phyloP scores from a whole-genome alignment of 1,284 basidiomycete genomes.

The Cryptococcus sp. region DNA sequence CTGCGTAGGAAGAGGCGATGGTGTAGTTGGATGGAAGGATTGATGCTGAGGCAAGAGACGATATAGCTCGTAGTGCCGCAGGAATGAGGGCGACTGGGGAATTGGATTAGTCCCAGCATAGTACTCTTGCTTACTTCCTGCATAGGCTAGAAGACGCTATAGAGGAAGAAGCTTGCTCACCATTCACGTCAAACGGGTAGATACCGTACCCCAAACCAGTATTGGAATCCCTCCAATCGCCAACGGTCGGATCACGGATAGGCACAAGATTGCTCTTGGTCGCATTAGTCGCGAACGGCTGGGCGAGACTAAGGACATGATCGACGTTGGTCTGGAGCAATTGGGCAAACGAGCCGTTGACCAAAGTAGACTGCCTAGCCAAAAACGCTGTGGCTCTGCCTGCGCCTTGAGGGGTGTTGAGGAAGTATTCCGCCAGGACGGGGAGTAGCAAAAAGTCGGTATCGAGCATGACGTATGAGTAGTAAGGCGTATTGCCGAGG shows the following conservation, averaged over 20 bases:
- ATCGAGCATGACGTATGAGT: conserved; percentile 56
- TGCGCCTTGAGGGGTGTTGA: conserved; percentile 48
- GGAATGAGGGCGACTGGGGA: conserved; percentile 55
- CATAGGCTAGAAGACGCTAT: no score
- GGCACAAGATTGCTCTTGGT: conserved; percentile 49
- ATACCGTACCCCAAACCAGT: conserved; percentile 57
- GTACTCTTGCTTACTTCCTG: background rate
- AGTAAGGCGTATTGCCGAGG: conserved; percentile 53
- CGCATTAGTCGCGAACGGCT: conserved; percentile 50
- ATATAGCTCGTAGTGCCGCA: conserved; percentile 57
- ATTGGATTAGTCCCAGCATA: background rate
- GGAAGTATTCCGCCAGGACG: conserved; percentile 54
- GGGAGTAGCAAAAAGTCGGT: conserved; percentile 57
- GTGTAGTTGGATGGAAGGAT: conserved; percentile 47
- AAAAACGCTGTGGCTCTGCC: conserved; percentile 42
- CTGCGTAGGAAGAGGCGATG: conserved; percentile 45
- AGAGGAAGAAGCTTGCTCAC: conserved; percentile 15
- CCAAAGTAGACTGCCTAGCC: conserved; percentile 46
- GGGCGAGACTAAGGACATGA: conserved; percentile 44
- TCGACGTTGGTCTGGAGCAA: conserved; percentile 50
- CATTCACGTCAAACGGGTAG: conserved; percentile 59
- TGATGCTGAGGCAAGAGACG: conserved; percentile 49
- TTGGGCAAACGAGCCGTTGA: conserved; percentile 52
- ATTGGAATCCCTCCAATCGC: conserved; percentile 61
- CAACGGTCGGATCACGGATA: conserved; percentile 49